Evolutionary conservation across 805 yeast species (phyloP).

Genomic region (Kazachstania taianensis): DNA sequence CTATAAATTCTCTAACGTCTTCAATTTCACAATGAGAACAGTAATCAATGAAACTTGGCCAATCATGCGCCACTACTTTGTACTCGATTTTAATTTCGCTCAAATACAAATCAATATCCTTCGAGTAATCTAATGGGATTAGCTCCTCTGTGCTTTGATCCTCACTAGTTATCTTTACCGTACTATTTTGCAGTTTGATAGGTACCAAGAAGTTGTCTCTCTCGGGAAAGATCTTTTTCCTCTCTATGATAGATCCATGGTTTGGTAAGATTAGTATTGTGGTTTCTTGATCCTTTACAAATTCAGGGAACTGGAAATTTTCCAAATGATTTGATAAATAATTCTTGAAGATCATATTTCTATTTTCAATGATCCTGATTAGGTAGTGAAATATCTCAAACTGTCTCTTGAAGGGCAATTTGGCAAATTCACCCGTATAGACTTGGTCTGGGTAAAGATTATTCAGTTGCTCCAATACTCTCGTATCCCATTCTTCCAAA

Average conservation of each 20-base stretch:
- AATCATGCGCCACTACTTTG: constrained; percentile 18
- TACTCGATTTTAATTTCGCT: constrained; percentile 15
- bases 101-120: constrained; percentile 24
- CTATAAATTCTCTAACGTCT: constrained; percentile 1
- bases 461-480: constrained; percentile 15
- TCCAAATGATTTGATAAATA: constrained; percentile 22
- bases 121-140: constrained; percentile 23
- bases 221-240: constrained; percentile 5
- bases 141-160: constrained; percentile 12
- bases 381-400: constrained; percentile 21
- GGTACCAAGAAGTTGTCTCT: constrained; percentile 11
- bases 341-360: constrained; percentile 21
- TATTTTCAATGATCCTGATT: constrained; percentile 24
- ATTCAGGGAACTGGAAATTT: constrained; percentile 20
- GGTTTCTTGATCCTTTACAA: constrained; percentile 9
- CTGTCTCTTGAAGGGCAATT: constrained; percentile 14
- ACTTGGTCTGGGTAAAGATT: not conserved
- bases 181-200: constrained; percentile 23
- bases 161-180: constrained; percentile 17
- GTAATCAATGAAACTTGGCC: constrained; percentile 18
- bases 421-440: constrained; percentile 5
- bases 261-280: constrained; percentile 18
- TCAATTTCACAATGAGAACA: constrained; percentile 7
- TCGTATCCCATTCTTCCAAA: constrained; percentile 21
- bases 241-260: constrained; percentile 18